A percentile compares a stretch with the other conserved stretches of the same genome.
Conservation (phyloP, 371 early-diverging fungal genomes). For the Actinomucor elegans region DNA sequence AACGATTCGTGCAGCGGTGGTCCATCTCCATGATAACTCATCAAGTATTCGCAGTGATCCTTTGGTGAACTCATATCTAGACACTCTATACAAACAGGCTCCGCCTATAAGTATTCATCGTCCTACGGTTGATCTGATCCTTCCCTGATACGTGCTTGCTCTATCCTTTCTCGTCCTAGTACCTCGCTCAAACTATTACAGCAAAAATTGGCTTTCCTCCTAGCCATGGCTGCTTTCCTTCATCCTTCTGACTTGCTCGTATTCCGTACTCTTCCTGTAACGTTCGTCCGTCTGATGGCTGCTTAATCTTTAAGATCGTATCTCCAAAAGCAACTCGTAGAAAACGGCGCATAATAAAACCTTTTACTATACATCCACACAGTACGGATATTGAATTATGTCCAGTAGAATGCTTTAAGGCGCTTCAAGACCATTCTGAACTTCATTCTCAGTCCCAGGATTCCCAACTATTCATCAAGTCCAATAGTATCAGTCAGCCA, state of each 20-base stretch:
- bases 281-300: not conserved
- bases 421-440: not conserved
- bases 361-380: not conserved
- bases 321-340: conserved; percentile 12
- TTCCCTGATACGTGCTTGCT: not conserved
- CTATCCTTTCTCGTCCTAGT: not conserved
- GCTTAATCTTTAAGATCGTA: not conserved
- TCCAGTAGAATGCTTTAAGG: not conserved
- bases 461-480: not conserved
- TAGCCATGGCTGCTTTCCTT: conserved; percentile 6
- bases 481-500: not conserved
- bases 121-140: conserved; percentile 2
- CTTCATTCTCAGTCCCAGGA: not conserved
- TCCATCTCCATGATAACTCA: conserved; percentile 6
- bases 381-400: not conserved
- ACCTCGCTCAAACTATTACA: not conserved
- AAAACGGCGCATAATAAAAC: conserved; percentile 7
- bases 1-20: conserved; percentile 4
- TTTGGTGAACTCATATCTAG: not conserved
- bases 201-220: conserved; percentile 1
- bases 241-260: conserved; percentile 4
- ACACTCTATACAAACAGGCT: not conserved
- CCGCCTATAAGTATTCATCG: not conserved
- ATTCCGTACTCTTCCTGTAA: not conserved
- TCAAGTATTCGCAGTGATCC: not conserved